These are phyloP conservation scores for Alternaria ethzedia DNA, from an alignment of 2,329 filamentous ascomycete species.

Conservation along the genomic window DNA sequence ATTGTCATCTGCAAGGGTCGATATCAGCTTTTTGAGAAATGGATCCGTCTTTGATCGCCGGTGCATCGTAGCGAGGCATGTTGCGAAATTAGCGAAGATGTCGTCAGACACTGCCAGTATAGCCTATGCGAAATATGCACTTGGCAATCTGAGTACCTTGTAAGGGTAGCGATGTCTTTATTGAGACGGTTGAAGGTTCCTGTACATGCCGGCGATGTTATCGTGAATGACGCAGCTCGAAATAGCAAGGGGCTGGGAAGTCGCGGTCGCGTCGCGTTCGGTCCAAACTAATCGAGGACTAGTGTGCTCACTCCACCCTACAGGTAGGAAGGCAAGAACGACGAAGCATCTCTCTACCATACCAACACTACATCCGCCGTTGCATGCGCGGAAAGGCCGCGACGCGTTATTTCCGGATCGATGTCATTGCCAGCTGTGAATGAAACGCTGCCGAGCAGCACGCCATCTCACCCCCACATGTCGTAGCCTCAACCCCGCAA, in stretches of 20 bases:
- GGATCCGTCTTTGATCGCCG: not conserved
- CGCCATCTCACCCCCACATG: slow-evolving; percentile 31
- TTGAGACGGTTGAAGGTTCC: not conserved
- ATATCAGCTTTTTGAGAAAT: not conserved
- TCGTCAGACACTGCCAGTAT: not conserved
- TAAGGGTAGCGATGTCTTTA: too few species aligned
- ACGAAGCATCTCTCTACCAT: not conserved
- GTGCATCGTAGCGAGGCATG: not conserved
- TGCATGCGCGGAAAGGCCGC: not conserved
- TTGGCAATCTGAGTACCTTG: not conserved
- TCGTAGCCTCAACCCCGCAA: slow-evolving; percentile 24
- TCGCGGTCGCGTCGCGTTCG: not conserved
- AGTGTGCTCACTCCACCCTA: not conserved
- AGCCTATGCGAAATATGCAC: not conserved
- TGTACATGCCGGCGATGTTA: not conserved
- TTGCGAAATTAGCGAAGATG: slow-evolving; percentile 2
- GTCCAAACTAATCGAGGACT: not conserved
- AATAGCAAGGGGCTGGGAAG: not conserved
- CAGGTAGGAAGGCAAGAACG: not conserved
- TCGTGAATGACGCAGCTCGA: not conserved
- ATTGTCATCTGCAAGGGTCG: not conserved
- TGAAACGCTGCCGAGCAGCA: slow-evolving; percentile 8
- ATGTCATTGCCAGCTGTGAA: not conserved
- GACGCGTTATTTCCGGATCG: not conserved
- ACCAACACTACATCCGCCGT: not conserved